Conservation (phyloP, 2,329 filamentous ascomycete genomes). For the Monilinia fructigena region DNA sequence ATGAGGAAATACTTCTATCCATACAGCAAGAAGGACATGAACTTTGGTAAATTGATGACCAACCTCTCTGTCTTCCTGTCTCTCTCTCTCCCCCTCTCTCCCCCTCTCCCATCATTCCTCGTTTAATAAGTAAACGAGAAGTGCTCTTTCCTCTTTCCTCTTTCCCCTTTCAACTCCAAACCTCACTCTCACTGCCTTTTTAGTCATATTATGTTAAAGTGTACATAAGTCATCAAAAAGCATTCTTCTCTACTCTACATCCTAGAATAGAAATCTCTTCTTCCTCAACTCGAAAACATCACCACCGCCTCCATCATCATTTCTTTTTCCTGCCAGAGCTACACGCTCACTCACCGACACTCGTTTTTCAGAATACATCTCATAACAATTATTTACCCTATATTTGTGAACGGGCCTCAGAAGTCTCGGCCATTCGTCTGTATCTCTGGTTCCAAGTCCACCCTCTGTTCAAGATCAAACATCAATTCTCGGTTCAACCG, state of each 20-base stretch:
- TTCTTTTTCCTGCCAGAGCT: constrained; percentile 17
- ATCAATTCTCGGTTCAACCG: not conserved
- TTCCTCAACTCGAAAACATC: constrained; percentile 11
- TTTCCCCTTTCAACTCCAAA: constrained; percentile 9
- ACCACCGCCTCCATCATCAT: constrained; percentile 19
- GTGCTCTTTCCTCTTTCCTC: not conserved
- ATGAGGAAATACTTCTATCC: too few species aligned
- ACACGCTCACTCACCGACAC: constrained; percentile 16
- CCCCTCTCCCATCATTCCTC: too few species aligned
- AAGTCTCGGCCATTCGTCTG: constrained; percentile 2
- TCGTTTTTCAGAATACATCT: constrained; percentile 20
- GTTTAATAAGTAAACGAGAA: not conserved
- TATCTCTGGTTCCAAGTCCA: not conserved
- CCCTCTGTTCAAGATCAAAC: not conserved
- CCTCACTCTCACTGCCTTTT: constrained; percentile 10
- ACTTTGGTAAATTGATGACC: too few species aligned
- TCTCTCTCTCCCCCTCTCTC: too few species aligned
- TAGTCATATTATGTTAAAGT: constrained; percentile 2
- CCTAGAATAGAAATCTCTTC: constrained; percentile 9
- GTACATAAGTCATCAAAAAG: constrained; percentile 8
- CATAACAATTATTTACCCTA: constrained; percentile 4
- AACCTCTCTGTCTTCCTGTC: too few species aligned
- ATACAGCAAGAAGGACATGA: too few species aligned
- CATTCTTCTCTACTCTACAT: not conserved
- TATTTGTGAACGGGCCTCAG: not conserved